phyloP scores from a whole-genome alignment of 805 yeast species.

The Tetrapisispora fleetii region DNA sequence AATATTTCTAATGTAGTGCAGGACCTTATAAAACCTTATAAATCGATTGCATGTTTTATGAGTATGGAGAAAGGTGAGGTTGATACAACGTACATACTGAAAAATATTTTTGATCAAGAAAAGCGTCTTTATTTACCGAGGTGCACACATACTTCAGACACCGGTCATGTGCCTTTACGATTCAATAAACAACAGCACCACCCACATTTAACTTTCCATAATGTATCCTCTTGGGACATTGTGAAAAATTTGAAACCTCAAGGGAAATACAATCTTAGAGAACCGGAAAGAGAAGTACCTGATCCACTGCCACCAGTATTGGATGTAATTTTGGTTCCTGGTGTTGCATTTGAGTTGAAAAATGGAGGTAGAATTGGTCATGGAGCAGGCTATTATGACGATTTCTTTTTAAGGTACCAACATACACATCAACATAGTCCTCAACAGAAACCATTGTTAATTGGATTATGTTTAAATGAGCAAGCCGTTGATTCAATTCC shows the following conservation, averaged over 20 bases:
- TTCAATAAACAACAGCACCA: slow-evolving; percentile 14
- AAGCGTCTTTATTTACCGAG: slow-evolving; percentile 53
- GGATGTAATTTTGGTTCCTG: slow-evolving; percentile 76
- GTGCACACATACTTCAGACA: slow-evolving; percentile 30
- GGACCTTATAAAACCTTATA: slow-evolving; percentile 7
- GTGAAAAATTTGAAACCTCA: slow-evolving; percentile 45
- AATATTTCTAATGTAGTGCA: slow-evolving; percentile 11
- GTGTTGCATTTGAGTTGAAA: slow-evolving; percentile 53
- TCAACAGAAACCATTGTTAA: slow-evolving; percentile 15
- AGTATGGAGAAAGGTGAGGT: slow-evolving; percentile 67
- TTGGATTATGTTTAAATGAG: slow-evolving; percentile 25
- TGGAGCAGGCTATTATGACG: slow-evolving; percentile 91
- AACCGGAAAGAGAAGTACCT: slow-evolving; percentile 39
- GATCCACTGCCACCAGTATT: slow-evolving; percentile 30
- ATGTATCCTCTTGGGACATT: slow-evolving; percentile 34
- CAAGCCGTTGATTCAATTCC: slow-evolving; percentile 20
- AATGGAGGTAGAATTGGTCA: slow-evolving; percentile 63
- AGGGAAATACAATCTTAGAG: slow-evolving; percentile 59
- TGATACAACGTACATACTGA: slow-evolving; percentile 46
- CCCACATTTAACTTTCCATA: slow-evolving; percentile 48
- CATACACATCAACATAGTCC: slow-evolving; percentile 9
- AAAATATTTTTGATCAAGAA: slow-evolving; percentile 37
- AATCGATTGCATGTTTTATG: slow-evolving; percentile 56
- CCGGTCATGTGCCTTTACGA: slow-evolving; percentile 23
- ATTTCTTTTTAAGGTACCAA: slow-evolving; percentile 45